Evolutionary conservation across 192 early-diverging fungal species (phyloP).

Genomic region (Gonapodya sp.): DNA sequence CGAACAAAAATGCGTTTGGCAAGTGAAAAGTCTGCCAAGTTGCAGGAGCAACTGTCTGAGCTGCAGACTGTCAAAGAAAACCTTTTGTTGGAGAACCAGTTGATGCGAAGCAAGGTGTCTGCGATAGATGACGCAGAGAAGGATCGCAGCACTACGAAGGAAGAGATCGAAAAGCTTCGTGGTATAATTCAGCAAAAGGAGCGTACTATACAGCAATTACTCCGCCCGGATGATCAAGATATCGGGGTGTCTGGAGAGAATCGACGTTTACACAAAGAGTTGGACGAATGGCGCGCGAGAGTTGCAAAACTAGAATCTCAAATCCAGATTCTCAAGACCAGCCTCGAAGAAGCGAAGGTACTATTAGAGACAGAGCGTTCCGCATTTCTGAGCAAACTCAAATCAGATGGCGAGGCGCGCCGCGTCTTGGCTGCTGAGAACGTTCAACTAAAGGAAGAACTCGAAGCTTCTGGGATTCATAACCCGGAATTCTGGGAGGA

Average conservation of each 20-base stretch:
- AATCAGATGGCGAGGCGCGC: not conserved
- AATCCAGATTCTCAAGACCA: not conserved
- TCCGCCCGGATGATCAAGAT: not conserved
- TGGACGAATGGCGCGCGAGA: not conserved
- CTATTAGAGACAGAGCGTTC: not conserved
- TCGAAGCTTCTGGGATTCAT: not conserved
- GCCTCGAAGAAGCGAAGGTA: not conserved
- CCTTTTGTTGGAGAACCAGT: not conserved
- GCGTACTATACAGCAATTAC: not conserved
- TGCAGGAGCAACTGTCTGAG: not conserved
- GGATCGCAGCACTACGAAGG: not conserved
- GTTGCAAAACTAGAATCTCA: not conserved
- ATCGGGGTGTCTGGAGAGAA: not conserved
- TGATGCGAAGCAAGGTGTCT: not conserved
- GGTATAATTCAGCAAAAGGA: not conserved
- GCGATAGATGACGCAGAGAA: not conserved
- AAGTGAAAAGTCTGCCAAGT: not conserved
- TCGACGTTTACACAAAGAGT: not conserved
- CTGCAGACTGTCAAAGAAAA: not conserved
- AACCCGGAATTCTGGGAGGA: conserved; percentile 1
- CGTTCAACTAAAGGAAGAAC: not conserved
- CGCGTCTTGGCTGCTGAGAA: not conserved
- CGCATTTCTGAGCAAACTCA: not conserved
- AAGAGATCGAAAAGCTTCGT: not conserved
- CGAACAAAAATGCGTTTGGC: not conserved